Evolutionary conservation across 176 grass and related monocot species (phyloP).

Genomic region (Cymbopogon citratus): DNA sequence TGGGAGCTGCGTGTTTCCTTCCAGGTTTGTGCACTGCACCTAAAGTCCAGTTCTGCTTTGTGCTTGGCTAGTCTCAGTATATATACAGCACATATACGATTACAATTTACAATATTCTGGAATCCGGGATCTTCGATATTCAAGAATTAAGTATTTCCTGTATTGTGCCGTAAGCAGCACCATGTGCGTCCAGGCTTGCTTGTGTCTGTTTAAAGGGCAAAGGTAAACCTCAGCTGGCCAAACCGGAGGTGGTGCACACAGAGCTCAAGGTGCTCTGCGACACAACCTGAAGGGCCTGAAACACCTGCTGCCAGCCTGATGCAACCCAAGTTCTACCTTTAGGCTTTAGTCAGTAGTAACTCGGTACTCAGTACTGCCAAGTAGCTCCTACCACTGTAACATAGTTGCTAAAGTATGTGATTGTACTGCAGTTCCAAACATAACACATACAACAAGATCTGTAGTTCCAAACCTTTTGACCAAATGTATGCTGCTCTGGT

Average conservation of each 20-base stretch:
- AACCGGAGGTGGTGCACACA: neutral
- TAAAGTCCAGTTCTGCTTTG: neutral
- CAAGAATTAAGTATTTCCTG: neutral
- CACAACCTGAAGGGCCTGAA: neutral
- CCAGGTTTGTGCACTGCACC: constrained; percentile 42
- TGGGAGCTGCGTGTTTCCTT: constrained; percentile 51
- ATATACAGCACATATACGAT: no score
- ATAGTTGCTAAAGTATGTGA: neutral
- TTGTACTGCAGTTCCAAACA: neutral
- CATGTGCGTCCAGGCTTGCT: neutral
- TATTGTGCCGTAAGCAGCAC: neutral
- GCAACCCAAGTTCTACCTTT: neutral
- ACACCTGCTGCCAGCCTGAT: neutral
- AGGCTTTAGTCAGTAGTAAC: no score
- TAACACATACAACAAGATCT: neutral
- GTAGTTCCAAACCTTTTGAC: neutral
- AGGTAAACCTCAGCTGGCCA: neutral
- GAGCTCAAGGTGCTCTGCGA: neutral
- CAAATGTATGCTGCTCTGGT: no score
- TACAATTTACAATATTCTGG: neutral
- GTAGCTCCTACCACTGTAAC: neutral
- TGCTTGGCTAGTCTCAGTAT: neutral
- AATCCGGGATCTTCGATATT: neutral
- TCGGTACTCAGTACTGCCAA: neutral
- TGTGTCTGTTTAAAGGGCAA: neutral